Conservation (phyloP, 192 early-diverging fungal species). For the Mortierella claussenii region DNA sequence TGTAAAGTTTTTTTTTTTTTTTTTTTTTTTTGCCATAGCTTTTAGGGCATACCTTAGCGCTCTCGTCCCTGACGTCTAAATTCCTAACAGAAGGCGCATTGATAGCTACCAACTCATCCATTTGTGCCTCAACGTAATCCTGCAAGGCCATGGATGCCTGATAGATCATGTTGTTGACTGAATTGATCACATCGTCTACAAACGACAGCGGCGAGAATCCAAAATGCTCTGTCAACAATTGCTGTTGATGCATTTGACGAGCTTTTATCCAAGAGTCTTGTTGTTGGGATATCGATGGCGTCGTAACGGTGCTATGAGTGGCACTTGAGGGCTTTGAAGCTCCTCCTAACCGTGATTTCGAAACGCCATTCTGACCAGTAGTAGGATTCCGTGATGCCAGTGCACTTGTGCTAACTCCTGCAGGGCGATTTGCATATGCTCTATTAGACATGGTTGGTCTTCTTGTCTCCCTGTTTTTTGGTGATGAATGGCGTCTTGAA, state of each 20-base stretch:
- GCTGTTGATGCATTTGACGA: conserved; percentile 39
- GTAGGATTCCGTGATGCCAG: no score
- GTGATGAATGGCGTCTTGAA: no score
- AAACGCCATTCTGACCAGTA: no score
- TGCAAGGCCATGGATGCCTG: conserved; percentile 74
- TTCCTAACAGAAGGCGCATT: background rate
- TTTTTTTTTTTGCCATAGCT: background rate
- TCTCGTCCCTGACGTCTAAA: conserved; percentile 12
- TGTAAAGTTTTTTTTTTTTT: background rate
- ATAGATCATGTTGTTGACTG: conserved; percentile 79
- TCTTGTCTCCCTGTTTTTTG: no score
- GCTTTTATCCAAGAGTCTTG: conserved; percentile 30
- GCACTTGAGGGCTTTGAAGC: no score
- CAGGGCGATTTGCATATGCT: no score
- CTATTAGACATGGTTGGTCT: no score
- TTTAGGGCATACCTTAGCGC: conserved; percentile 26
- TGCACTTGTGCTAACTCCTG: no score
- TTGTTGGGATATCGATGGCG: conserved; percentile 11
- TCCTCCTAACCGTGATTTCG: no score
- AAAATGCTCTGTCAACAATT: conserved; percentile 80
- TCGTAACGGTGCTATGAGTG: no score
- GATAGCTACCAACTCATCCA: conserved; percentile 29
- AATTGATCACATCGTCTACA: conserved; percentile 84
- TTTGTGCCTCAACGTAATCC: conserved; percentile 71
- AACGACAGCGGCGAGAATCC: conserved; percentile 83